These are phyloP conservation scores for Amylocarpus encephaloides DNA, from an alignment of 2,329 filamentous ascomycete species.

Conservation along the genomic window DNA sequence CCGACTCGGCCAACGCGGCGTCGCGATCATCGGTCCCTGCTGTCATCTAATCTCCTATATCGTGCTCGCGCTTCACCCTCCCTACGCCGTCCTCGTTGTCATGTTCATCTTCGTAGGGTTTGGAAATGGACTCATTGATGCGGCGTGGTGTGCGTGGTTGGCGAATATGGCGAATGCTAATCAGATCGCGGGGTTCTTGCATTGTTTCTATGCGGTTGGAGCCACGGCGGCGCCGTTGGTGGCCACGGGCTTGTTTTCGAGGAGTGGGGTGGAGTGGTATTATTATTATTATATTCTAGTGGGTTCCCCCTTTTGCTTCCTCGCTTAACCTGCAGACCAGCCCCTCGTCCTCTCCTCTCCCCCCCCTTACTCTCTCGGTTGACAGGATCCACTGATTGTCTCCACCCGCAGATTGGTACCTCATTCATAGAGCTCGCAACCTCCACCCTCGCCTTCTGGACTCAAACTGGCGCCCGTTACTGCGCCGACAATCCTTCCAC, in stretches of 20 bases:
- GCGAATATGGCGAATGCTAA: constrained; percentile 65
- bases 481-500: constrained; percentile 46
- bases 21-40: constrained; percentile 58
- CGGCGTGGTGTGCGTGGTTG: constrained; percentile 52
- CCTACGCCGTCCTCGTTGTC: constrained; percentile 60
- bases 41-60: constrained; percentile 61
- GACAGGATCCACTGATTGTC: too few species aligned
- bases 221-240: constrained; percentile 64
- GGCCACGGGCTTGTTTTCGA: constrained; percentile 66
- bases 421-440: constrained; percentile 49
- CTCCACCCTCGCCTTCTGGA: constrained; percentile 55
- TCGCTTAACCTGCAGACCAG: too few species aligned
- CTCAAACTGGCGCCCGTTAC: constrained; percentile 51
- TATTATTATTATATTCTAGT: constrained; percentile 75
- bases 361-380: not conserved
- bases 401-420: constrained; percentile 39
- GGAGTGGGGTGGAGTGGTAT: constrained; percentile 58
- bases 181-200: constrained; percentile 66
- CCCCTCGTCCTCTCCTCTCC: too few species aligned
- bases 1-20: constrained; percentile 57
- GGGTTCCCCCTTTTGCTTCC: constrained; percentile 18
- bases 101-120: constrained; percentile 61
- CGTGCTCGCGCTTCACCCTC: constrained; percentile 59
- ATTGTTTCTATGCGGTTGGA: constrained; percentile 66
- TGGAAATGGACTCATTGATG: constrained; percentile 63